Base-by-base conservation (phyloP, 306 rosid species). In the Sesbania bispinosa region DNA sequence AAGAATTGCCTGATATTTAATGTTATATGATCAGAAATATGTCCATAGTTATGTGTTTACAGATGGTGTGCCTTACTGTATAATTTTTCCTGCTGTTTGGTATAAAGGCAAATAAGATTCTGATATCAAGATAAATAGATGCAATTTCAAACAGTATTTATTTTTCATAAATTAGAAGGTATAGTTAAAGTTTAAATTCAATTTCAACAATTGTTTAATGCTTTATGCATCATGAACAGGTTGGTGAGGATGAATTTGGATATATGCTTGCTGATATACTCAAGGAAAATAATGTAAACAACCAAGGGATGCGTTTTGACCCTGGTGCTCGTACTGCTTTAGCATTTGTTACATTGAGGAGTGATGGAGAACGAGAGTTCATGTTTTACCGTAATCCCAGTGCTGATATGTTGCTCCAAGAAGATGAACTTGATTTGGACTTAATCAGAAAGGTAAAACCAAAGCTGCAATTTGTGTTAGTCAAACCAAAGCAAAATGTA, bases 371-470 rank as follows among this genome's bases (percentile, higher is more conserved):
- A 74, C 89, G 97, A 35, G 98, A 90, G 80, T 94, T 94, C 97
- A 90, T 94, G 98, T 94, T 94, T 86, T 94, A 87, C 67, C 96
- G 98, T 63, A 93, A 93, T 71, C 98, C 98, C 30, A 90, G 97
- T 77, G 97, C 98, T 73, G 98, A 94, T 79, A 90, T 94, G 98
- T 81, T 94, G 80, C 92, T 94, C 71, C 85, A 73, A 76, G 97
- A 89, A 79, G 81, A 82, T 69, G 98, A 90, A 71, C 88, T 93
- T 24, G 92, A 93, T 83, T 80, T 83, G 41, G 85, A 81, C 71
- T 80, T 93, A 18, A 90, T 93, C 63, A 84, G 78, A 79, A 90
- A 89, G 92, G 98, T 90, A 83, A 62, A 77, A 20, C 60, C 57
- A 26, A 42, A 69, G 41, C 63, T 71, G 11, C 45, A 48, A 5